Evolutionary conservation across 73 alveolate species (phyloP).

Genomic region (Symbiodinium natans): DNA sequence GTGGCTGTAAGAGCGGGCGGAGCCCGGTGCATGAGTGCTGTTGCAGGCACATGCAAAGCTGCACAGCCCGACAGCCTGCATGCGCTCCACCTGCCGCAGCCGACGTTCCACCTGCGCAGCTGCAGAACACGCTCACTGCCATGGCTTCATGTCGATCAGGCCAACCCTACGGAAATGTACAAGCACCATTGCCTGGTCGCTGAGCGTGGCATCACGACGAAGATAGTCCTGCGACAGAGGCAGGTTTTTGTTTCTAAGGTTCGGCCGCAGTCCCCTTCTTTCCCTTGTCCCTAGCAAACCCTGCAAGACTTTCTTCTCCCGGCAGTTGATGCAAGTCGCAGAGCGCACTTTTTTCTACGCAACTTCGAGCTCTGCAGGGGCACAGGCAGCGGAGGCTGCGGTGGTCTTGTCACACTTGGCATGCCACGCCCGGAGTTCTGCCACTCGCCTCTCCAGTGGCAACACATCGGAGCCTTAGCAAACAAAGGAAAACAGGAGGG

Average conservation of each 20-base stretch:
- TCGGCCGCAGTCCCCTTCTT: not conserved
- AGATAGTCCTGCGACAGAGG: slow-evolving; percentile 47
- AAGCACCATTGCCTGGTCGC: slow-evolving; percentile 44
- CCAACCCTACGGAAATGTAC: too few species aligned
- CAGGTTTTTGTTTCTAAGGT: not conserved
- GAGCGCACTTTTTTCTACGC: not conserved
- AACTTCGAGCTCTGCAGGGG: not conserved
- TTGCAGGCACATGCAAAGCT: not conserved
- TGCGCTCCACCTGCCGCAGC: slow-evolving; percentile 85
- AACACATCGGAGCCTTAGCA: slow-evolving; percentile 21
- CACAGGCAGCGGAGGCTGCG: not conserved
- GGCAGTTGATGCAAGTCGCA: too few species aligned
- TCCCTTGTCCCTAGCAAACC: not conserved
- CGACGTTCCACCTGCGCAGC: slow-evolving; percentile 38
- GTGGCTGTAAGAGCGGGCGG: too few species aligned
- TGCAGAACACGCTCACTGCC: too few species aligned
- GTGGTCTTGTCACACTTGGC: not conserved
- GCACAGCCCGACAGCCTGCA: too few species aligned
- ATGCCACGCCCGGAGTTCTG: slow-evolving; percentile 2
- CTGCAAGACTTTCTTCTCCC: too few species aligned
- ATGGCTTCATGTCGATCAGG: too few species aligned
- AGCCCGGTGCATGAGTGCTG: not conserved
- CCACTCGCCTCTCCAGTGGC: slow-evolving; percentile 29
- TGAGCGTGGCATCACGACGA: slow-evolving; percentile 51
- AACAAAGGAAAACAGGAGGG: too few species aligned